Evolutionary conservation across 257 asterid species (phyloP), one percentile per base, ranked within the genome.

Genomic region (Capsicum rhomboideum): DNA sequence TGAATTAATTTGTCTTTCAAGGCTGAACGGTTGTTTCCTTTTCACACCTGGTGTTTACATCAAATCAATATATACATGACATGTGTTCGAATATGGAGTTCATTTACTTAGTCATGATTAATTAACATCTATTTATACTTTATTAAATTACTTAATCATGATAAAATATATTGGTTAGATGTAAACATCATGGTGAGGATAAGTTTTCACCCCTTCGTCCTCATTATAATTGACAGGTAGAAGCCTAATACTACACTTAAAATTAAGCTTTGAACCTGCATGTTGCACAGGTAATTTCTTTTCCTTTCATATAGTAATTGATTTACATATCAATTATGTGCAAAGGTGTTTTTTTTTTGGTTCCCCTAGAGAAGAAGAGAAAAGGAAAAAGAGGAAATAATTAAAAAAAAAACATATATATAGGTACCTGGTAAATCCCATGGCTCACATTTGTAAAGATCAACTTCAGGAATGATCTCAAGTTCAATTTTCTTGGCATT

Each of bases 381-480:
- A 14, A 64, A 7, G 46, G 1, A 0, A 9, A 67, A 67, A 56
- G 8, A 20, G 20, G 7, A 16, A n/a, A n/a, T n/a, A n/a, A n/a
- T n/a, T n/a, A n/a, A n/a, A 46, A 67, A 67, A 67, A 26, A 29
- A 7, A 12, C 40, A 34, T 9, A 74, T 13, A 37, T 31, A 29
- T 16, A 9, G 2, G 17, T 91, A 95, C 99, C 99, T 88, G 99
- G 99, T 80, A 97, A 86, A 72, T 97, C 99, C 99, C 99, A 97
- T 52, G 99, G 99, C 82, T 97, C 99, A 85, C 99, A 97, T 86
- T 97, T 97, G 91, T 97, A 97, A 85, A 97, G 99, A 93, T 97
- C 99, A 80, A 97, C 96, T 86, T 97, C 98, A 14, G 98, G 98
- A 83, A 97, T 97, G 88, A 97, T 78, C 82, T 97, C 99, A 42